Evolutionary conservation across 208 protist species (phyloP), one percentile per base, ranked within the genome.

Genomic region (Leishmania guyanensis): DNA sequence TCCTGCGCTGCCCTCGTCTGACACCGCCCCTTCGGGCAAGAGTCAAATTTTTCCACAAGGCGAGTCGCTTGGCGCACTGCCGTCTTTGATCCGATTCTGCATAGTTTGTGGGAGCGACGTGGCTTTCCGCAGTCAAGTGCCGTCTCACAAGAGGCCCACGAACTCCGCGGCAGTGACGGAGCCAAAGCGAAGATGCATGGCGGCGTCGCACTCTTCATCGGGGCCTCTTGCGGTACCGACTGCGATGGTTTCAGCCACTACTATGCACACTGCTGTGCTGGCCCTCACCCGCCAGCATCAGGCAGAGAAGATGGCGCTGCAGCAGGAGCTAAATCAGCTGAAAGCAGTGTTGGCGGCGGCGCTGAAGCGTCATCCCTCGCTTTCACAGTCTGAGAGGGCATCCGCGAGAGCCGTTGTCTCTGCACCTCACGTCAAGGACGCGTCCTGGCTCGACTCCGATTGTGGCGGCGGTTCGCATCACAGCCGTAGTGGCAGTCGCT

Each of bases 241-340:
- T 5, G 58, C n/a, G 48, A 53, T 71, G 58, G 81, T 84, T 17
- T 69, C 81, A 53, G 50, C 80, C 20, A 60, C 75, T 14, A 51
- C 51, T 10, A 50, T 84, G 33, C 36, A 66, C 39, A 46, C 75
- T 17, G 68, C 60, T 50, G 33, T 73, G 20, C 51, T 6, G 14
- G 70, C 70, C 1, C 50, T 84, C 22, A 20, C 66, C 22, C 22
- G 26, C 2, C 43, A 58, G 26, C 39, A 80, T 39, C 26, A 48
- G 33, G 3, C 54, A 14, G 75, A 60, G 54, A 70, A 0, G 64
- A 43, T 4, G 43, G 9, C 22, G 20, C 56, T 71, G 50, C 46
- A 66, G 79, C 71, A 68, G 43, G 78, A 82, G 53, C 2, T 82
- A 29, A 20, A 46, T 36, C 70, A 29, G 17, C 54, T 82, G 70